phyloP scores from a whole-genome alignment of 169 alveolate genomes.

The Perkinsus marinus region DNA sequence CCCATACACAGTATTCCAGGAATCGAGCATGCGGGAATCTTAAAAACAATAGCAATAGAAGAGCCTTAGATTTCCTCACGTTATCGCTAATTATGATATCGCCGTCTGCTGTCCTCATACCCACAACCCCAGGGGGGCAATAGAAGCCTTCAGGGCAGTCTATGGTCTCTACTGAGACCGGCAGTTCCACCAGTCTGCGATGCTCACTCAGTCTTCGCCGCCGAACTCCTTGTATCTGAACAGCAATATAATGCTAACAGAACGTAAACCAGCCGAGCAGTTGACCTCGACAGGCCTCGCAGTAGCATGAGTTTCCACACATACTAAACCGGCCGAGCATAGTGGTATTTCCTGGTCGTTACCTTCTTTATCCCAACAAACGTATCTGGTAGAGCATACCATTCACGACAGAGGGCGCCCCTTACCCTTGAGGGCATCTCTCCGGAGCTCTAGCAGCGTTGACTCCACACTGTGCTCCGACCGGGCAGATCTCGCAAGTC shows the following conservation, averaged over 20 bases:
- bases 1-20: background rate
- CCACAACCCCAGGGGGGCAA: slow-evolving; percentile 1
- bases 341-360: background rate
- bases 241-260: background rate
- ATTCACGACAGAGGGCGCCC: background rate
- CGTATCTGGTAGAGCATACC: background rate
- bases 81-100: background rate
- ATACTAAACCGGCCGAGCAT: background rate
- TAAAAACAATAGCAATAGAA: background rate
- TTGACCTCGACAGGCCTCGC: background rate
- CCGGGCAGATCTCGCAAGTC: background rate
- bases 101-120: background rate
- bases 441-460: background rate
- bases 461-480: background rate
- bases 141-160: background rate
- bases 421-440: background rate
- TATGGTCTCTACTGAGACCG: background rate
- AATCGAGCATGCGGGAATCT: background rate
- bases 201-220: background rate
- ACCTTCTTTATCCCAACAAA: background rate
- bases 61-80: background rate
- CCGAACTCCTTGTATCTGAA: background rate
- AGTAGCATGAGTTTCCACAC: background rate
- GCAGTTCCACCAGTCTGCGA: background rate
- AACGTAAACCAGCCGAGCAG: background rate